Conservation (phyloP, 1,139 yeast genomes). For the Kurtzmaniella quercitrusa region DNA sequence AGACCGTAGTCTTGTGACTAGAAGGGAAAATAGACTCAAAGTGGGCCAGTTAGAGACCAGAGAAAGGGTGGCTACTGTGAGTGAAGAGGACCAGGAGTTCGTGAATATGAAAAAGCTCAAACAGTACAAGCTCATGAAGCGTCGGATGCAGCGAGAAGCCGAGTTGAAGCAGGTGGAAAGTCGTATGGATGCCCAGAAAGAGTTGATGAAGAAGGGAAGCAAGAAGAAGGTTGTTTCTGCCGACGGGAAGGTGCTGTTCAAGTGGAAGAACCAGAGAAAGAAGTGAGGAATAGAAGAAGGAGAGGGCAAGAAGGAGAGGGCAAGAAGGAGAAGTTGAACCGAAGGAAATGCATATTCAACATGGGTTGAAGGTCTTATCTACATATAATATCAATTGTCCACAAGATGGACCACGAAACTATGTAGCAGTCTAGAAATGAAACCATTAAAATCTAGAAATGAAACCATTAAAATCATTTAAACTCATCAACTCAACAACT, state of each 20-base stretch:
- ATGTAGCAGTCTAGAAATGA: too few species aligned
- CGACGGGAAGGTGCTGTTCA: constrained; percentile 67
- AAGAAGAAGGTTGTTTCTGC: constrained; percentile 68
- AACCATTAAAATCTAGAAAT: too few species aligned
- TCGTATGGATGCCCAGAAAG: constrained; percentile 72
- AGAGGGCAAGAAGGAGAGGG: not conserved
- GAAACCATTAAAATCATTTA: too few species aligned
- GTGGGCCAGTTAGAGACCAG: constrained; percentile 53
- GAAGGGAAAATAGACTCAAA: constrained; percentile 71
- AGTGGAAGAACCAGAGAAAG: constrained; percentile 86
- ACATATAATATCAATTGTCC: too few species aligned
- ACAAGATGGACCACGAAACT: too few species aligned
- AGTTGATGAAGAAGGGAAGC: constrained; percentile 85
- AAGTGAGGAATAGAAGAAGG: constrained; percentile 11
- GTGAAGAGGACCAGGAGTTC: constrained; percentile 18
- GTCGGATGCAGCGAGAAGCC: constrained; percentile 61
- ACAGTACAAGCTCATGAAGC: constrained; percentile 50
- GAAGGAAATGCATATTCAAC: not conserved
- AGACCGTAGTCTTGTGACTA: constrained; percentile 54
- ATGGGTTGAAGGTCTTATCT: not conserved
- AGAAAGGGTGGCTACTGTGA: constrained; percentile 19
- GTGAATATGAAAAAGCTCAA: constrained; percentile 53
- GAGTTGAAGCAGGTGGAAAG: constrained; percentile 65
- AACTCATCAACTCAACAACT: too few species aligned
- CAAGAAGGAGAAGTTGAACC: not conserved